phyloP scores from a whole-genome alignment of 2,329 filamentous ascomycete species.

The Xylariaceae sp. region DNA sequence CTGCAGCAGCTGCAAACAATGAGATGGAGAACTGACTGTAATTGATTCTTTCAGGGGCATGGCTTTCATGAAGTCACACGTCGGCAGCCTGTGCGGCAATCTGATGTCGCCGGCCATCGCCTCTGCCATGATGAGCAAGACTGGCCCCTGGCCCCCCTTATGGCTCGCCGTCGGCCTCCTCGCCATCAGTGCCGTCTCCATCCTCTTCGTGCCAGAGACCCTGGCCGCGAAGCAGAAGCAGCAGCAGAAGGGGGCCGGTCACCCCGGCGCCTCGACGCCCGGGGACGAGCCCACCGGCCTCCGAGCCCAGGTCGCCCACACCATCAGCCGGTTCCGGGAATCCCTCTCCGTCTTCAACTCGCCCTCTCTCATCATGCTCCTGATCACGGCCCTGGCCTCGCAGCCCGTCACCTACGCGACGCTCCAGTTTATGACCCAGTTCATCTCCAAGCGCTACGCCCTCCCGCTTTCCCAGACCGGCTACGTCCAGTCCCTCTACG shows the following conservation, averaged over 20 bases:
- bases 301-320: neutral
- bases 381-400: constrained; percentile 17
- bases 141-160: constrained; percentile 28
- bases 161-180: constrained; percentile 11
- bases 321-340: constrained; percentile 12
- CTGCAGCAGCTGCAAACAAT: no score
- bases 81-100: constrained; percentile 28
- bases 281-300: neutral
- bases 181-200: constrained; percentile 8
- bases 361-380: constrained; percentile 17
- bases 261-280: no score
- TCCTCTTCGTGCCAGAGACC: constrained; percentile 24
- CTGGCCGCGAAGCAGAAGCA: constrained; percentile 7
- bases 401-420: constrained; percentile 17
- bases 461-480: constrained; percentile 26
- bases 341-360: constrained; percentile 17
- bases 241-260: constrained; percentile 3
- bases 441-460: constrained; percentile 26
- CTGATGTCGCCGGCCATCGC: constrained; percentile 33
- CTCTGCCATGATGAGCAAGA: constrained; percentile 30
- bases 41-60: neutral
- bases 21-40: no score
- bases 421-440: constrained; percentile 25
- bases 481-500: constrained; percentile 27
- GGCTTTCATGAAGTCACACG: constrained; percentile 29